Percentiles rank a stretch among this genome's conserved stretches.
phyloP scores from a whole-genome alignment of 768 basidiomycete genomes.

The Imleria badia region DNA sequence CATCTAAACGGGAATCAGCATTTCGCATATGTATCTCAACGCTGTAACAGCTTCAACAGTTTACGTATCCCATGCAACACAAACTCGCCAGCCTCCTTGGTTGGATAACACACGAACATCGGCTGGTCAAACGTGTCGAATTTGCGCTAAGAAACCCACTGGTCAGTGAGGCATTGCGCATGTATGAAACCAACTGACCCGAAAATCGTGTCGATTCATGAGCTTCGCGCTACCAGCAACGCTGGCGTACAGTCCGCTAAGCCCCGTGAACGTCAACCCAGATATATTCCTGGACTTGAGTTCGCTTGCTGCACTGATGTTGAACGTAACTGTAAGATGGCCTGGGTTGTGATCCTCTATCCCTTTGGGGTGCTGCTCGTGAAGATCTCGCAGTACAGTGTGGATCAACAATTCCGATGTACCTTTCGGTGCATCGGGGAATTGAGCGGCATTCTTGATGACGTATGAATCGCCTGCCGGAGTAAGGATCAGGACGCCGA shows the following conservation, averaged over 20 bases:
- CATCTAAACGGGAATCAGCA: neutral
- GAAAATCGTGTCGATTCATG: slow-evolving; percentile 43
- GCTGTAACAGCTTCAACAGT: slow-evolving; percentile 38
- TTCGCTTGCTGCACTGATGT: slow-evolving; percentile 44
- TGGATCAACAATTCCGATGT: slow-evolving; percentile 54
- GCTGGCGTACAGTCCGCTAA: slow-evolving; percentile 43
- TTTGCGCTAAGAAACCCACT: slow-evolving; percentile 35
- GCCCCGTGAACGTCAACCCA: slow-evolving; percentile 46
- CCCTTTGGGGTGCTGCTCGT: slow-evolving; percentile 29
- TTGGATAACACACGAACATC: slow-evolving; percentile 53
- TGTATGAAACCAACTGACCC: slow-evolving; percentile 31
- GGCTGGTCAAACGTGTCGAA: slow-evolving; percentile 42
- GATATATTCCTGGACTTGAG: slow-evolving; percentile 44
- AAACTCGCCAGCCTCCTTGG: slow-evolving; percentile 38
- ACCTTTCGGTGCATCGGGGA: slow-evolving; percentile 53
- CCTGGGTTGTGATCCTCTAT: neutral
- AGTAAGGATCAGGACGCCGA: slow-evolving; percentile 53
- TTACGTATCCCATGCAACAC: slow-evolving; percentile 46
- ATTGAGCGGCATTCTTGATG: slow-evolving; percentile 56
- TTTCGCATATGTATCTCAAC: slow-evolving; percentile 1
- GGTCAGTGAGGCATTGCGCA: neutral
- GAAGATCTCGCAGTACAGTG: slow-evolving; percentile 43
- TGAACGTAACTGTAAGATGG: slow-evolving; percentile 44
- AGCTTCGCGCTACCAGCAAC: slow-evolving; percentile 41
- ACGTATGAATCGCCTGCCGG: slow-evolving; percentile 47